Base-by-base conservation (phyloP, 495 filamentous ascomycete genomes). In the Lasiosphaeriaceae sp. region DNA sequence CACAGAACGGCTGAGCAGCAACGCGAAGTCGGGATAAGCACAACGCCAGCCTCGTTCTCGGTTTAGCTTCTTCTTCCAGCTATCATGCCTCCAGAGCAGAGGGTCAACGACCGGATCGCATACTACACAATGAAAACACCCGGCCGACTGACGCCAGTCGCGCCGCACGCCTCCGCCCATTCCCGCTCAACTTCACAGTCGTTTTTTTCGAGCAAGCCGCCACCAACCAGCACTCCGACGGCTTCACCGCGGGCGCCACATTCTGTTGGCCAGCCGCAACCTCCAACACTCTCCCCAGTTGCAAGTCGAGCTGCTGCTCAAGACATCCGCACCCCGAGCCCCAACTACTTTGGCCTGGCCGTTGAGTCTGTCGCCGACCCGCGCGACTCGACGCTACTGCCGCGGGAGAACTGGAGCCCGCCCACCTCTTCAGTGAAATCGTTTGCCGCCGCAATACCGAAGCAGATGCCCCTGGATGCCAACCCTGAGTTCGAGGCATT, bases 401-500 rank as follows among this genome's bases (percentile, higher is more conserved):
- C 83, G 8, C 82, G 81, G 55, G 82, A 84, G 60, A 87, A 87
- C 72, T 92, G 87, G 86, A 88, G 86, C 56, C 77, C 86, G 21
- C 78, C 84, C 12, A 80, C 83, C 11, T 85, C 88, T 5, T 84
- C 83, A 41, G 75, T 89, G 31, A 84, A 84, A 56, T 86, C 88
- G 3, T 86, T 83, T 35, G 82, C 83, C 19, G 80, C 85, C 12
- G 74, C 80, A 7, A 86, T 90, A 52, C 89, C 90, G 20, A 84
- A 82, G 56, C 74, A 84, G 44, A 75, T 93, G 8, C 79, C 86
- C 0, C 67, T 88, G 23, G 84, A 92, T 55, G 83, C 87, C 48
- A 89, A 93, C 55, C 80, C 84, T 2, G 83, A 87, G n/a, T 89
- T 88, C 54, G 89, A 92, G 55, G 85, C 86, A 5, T 88, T 96